Percentiles rank a stretch among this genome's conserved stretches.
Conservation (phyloP, 352 stramenopile species). For the Phytophthora lateralis region DNA sequence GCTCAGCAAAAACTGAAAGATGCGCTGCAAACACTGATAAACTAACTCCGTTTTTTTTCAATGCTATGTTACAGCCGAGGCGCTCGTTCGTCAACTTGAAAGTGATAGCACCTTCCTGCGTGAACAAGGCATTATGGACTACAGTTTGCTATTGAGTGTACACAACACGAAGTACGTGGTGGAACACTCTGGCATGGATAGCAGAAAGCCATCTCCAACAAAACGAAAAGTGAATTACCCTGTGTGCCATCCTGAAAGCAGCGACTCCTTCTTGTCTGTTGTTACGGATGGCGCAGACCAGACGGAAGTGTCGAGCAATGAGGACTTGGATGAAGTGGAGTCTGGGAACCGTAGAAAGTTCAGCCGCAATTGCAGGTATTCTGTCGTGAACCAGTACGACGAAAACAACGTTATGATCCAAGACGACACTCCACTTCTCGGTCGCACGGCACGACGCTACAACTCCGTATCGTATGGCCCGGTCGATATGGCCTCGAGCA, state of each 20-base stretch:
- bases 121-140: conserved; percentile 89
- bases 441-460: conserved; percentile 38
- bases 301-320: conserved; percentile 49
- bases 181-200: conserved; percentile 55
- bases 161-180: conserved; percentile 88
- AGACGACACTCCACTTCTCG: conserved; percentile 54
- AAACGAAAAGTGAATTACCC: conserved; percentile 78
- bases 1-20: not conserved
- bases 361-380: conserved; percentile 75
- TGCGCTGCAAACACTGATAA: not conserved
- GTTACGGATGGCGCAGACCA: conserved; percentile 38
- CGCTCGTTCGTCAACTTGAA: conserved; percentile 70
- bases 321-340: conserved; percentile 65
- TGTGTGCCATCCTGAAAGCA: conserved; percentile 66
- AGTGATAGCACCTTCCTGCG: conserved; percentile 78
- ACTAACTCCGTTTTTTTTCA: not conserved
- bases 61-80: conserved; percentile 37
- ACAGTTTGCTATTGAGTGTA: conserved; percentile 86
- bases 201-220: conserved; percentile 52
- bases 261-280: conserved; percentile 49
- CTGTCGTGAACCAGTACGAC: conserved; percentile 58
- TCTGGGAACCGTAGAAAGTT: conserved; percentile 57
- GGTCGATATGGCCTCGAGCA: conserved; percentile 21
- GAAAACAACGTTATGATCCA: conserved; percentile 40
- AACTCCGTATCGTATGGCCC: conserved; percentile 53